Conservation (phyloP, 192 early-diverging fungal genomes). For the Borealophlyctis nickersoniae region DNA sequence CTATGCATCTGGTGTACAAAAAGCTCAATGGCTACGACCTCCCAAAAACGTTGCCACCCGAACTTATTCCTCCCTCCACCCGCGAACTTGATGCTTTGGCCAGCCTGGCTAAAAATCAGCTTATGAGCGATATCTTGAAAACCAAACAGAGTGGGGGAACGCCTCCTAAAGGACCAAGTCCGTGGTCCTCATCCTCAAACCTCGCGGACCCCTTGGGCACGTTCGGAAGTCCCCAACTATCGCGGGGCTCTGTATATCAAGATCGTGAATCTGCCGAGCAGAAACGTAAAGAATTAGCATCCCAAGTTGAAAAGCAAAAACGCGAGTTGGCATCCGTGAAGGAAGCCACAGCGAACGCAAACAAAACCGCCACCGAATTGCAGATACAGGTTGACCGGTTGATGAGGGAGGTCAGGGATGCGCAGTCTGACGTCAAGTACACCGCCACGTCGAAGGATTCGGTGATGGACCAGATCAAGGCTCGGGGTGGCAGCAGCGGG, state of each 20-base stretch:
- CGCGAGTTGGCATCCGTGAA: constrained; percentile 36
- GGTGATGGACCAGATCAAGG: constrained; percentile 20
- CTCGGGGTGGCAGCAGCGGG: constrained; percentile 1
- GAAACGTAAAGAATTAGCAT: constrained; percentile 33
- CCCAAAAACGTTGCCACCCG: constrained; percentile 73
- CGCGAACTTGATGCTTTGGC: constrained; percentile 71
- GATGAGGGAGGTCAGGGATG: constrained; percentile 25
- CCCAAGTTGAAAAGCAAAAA: constrained; percentile 36
- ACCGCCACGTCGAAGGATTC: constrained; percentile 22
- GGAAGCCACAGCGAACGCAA: constrained; percentile 23
- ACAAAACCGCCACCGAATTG: constrained; percentile 25
- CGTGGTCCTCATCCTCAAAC: constrained; percentile 5
- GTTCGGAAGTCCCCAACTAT: constrained; percentile 1
- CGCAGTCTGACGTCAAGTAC: constrained; percentile 28
- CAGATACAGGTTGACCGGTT: constrained; percentile 28
- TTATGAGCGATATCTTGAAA: constrained; percentile 57
- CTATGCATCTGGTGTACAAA: constrained; percentile 93
- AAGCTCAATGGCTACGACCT: constrained; percentile 80
- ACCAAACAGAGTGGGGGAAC: constrained; percentile 25
- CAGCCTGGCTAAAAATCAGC: constrained; percentile 58
- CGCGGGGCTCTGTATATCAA: neutral
- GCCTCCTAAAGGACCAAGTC: neutral
- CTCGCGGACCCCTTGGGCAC: constrained; percentile 33
- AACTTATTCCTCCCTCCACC: constrained; percentile 82
- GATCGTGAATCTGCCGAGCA: constrained; percentile 26